Base-by-base conservation (phyloP, 2,329 filamentous ascomycete species). In the Cercospora nicotianae region DNA sequence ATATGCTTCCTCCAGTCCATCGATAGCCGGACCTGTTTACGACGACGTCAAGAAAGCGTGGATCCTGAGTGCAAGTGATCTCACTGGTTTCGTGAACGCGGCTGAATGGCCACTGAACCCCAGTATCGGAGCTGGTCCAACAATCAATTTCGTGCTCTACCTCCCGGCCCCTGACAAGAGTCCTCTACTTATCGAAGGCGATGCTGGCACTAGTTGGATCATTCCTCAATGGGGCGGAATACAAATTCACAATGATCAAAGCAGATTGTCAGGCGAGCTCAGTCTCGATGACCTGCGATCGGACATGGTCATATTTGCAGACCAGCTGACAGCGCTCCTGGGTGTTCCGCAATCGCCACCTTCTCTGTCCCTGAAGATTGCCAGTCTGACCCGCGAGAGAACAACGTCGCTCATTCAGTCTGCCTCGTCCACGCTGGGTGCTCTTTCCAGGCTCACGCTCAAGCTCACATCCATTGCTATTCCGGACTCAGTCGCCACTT, bases 91-190 rank as follows among this genome's bases (percentile, higher is more conserved):
- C 76, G 93, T 99, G 80, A 99, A 99, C 76, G 94, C 94, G 2
- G 95, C 95, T 2, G 95, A 99, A 81, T 99, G 95, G 95, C 95
- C 95, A 0, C 81, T 99, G 2, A 96, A 91, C 70, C 94, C 94
- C 0, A 97, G 93, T 66, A 98, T 99, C 72, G 95, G 94, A 51
- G 89, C 88, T 18, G 94, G 94, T 0, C 95, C 95, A 0, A 99
- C 95, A 0, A 89, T 99, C 76, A 98, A 99, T 80, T 98, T 99
- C 77, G 89, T 98, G 66, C 85, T 98, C 30, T 99, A 95, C 76
- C 89, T 96, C 7, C 93, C 94, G 5, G 89, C 92, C 67, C 87
- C 91, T 67, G 81, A 81, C 6, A 85, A 88, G 68, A 85, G 85
- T 3, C 89, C 89, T 12, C 80, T 91, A 36, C 73, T 87, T 7